Conservation (phyloP, 2,329 filamentous ascomycete species). For the Ophiostoma sp. region DNA sequence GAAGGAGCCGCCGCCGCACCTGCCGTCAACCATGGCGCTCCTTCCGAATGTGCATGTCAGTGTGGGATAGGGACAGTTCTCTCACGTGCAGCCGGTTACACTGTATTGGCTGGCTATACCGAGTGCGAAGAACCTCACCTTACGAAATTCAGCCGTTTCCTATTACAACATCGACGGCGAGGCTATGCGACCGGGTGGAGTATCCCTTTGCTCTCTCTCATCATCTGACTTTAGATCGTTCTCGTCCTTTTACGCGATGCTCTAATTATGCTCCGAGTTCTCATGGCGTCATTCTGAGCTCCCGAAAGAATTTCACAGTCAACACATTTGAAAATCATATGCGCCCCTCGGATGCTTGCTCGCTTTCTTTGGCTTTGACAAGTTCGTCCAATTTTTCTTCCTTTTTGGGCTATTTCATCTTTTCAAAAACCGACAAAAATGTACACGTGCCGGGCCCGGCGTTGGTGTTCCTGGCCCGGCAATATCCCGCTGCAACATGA, state of each 20-base stretch:
- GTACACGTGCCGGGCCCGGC: constrained; percentile 13
- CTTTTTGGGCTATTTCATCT: constrained; percentile 15
- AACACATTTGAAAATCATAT: no score
- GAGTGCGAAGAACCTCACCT: not conserved
- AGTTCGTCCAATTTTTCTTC: constrained; percentile 12
- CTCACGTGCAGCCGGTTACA: not conserved
- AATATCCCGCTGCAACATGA: not conserved
- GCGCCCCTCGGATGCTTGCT: not conserved
- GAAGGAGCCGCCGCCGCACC: not conserved
- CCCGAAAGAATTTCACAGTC: no score
- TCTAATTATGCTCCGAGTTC: no score
- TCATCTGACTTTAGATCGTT: not conserved
- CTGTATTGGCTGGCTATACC: not conserved
- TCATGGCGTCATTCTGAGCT: no score
- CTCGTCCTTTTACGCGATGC: not conserved
- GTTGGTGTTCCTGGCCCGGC: not conserved
- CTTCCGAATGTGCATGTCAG: not conserved
- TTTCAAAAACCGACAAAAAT: constrained; percentile 16
- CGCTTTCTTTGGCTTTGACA: not conserved
- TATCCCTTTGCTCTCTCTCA: not conserved
- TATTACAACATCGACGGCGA: not conserved
- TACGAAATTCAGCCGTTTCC: not conserved
- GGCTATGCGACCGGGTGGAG: not conserved
- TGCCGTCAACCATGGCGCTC: not conserved
- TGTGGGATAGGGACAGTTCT: not conserved